Conservation (phyloP, 2,329 filamentous ascomycete genomes). For the Phialophora macrospora region DNA sequence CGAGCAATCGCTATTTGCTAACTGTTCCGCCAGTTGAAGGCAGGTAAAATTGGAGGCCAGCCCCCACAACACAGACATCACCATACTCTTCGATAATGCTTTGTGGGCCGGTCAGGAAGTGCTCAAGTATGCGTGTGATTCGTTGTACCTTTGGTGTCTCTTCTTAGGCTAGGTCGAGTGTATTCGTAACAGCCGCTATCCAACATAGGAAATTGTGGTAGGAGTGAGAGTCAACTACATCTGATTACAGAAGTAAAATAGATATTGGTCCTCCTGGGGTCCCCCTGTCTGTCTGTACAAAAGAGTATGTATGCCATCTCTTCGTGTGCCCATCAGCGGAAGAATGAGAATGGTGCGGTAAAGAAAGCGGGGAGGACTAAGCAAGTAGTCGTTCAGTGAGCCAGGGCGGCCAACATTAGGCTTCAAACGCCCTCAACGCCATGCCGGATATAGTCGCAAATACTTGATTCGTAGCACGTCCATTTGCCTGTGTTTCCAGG, state of each 20-base stretch:
- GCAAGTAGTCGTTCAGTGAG: background rate
- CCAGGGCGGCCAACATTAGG: constrained; percentile 4
- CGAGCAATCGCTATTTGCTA: background rate
- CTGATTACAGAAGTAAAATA: background rate
- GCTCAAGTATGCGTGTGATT: background rate
- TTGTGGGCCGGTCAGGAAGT: background rate
- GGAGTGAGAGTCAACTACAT: background rate
- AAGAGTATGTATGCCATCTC: constrained; percentile 11
- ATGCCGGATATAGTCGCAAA: constrained; percentile 37
- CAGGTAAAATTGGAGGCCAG: background rate
- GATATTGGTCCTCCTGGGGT: background rate
- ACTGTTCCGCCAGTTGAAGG: background rate
- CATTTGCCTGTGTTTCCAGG: constrained; percentile 33
- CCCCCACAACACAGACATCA: background rate
- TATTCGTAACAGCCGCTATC: background rate
- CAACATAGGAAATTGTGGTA: background rate
- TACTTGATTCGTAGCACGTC: constrained; percentile 36
- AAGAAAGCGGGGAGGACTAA: constrained; percentile 1
- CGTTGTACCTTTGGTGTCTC: background rate
- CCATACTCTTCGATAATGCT: background rate
- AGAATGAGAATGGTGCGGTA: background rate
- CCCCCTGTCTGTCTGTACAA: background rate
- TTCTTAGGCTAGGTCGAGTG: no score
- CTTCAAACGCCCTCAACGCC: constrained; percentile 36
- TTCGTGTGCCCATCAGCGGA: background rate